Evolutionary conservation across 2,329 filamentous ascomycete species (phyloP), one percentile per base, ranked within the genome.

Genomic region (Nigrospora osmanthi): DNA sequence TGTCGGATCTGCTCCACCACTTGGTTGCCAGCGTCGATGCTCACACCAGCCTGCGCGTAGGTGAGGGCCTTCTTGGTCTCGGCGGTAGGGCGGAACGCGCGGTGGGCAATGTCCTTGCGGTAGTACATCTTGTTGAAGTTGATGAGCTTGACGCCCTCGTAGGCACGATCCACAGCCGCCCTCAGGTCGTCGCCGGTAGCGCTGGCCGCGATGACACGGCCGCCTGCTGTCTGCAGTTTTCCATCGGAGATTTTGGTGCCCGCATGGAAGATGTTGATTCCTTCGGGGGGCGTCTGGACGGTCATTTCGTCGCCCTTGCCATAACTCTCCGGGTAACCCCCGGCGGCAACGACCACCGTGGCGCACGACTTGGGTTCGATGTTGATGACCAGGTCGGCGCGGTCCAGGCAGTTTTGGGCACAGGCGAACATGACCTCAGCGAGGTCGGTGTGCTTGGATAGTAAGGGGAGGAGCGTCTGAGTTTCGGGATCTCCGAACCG

Each of bases 401-500:
- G 78, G 50, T 85, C 78, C 15, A 97, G 76, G 58, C 80, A 85
- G 35, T 85, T 83, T 42, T 85, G 78, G 10, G 85, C 80, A 63
- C 89, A 95, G 45, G 89, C 89, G 38, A 90, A 72, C 85, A 96
- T 90, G 48, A 96, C 76, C 61, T 91, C 81, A 1, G 89, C 90
- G 41, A 97, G 74, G 65, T 96, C 90, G 17, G 85, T 88, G 12
- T 40, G 32, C 35, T 43, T 19, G n/a, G 46, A 50, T 17, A 51
- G 47, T 11, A 52, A 36, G 12, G 43, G 50, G 19, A 52, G 30
- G 15, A 51, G 75, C 3, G 86, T 93, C 68, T 95, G 89, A 0
- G 88, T 93, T 67, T 95, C 90, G 2, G 90, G 90, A 60, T 95
- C 89, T 40, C 90, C 90, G 58, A 94, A 94, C 46, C 90, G 82